phyloP scores from a whole-genome alignment of 1,284 basidiomycete genomes.

The Stereum hirsutum region DNA sequence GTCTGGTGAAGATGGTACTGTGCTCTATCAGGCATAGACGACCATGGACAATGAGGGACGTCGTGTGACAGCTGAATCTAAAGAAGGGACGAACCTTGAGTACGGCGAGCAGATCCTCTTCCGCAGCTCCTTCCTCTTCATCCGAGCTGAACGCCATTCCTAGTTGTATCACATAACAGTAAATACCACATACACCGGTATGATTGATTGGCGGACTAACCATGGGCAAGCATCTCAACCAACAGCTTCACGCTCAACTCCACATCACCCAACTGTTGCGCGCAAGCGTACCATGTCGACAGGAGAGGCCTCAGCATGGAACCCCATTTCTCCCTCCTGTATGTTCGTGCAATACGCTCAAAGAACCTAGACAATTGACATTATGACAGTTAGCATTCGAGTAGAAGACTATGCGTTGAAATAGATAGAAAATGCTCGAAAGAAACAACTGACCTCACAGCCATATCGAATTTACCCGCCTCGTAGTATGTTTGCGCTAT shows the following conservation, averaged over 20 bases:
- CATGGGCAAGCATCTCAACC: conserved; percentile 74
- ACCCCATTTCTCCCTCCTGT: conserved; percentile 75
- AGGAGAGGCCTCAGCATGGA: conserved; percentile 64
- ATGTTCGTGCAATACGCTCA: conserved; percentile 79
- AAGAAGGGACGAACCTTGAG: conserved; percentile 41
- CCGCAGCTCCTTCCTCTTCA: conserved; percentile 37
- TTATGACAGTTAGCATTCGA: neutral
- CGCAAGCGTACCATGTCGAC: conserved; percentile 72
- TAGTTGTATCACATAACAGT: neutral
- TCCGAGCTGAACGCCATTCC: no score
- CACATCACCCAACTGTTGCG: conserved; percentile 65
- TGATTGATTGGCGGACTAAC: conserved; percentile 33
- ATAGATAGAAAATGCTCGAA: neutral
- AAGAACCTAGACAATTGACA: conserved; percentile 74
- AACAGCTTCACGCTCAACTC: conserved; percentile 66
- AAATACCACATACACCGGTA: neutral
- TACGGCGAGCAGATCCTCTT: conserved; percentile 62
- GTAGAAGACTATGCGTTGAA: neutral
- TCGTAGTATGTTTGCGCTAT: conserved; percentile 80
- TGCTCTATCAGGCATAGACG: conserved; percentile 51
- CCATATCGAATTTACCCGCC: conserved; percentile 74
- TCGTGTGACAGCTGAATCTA: no score
- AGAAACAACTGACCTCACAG: conserved; percentile 50
- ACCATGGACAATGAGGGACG: no score
- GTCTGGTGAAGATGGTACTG: conserved; percentile 49